Base-by-base conservation (phyloP, 495 filamentous ascomycete genomes). In the Neurospora sp. region DNA sequence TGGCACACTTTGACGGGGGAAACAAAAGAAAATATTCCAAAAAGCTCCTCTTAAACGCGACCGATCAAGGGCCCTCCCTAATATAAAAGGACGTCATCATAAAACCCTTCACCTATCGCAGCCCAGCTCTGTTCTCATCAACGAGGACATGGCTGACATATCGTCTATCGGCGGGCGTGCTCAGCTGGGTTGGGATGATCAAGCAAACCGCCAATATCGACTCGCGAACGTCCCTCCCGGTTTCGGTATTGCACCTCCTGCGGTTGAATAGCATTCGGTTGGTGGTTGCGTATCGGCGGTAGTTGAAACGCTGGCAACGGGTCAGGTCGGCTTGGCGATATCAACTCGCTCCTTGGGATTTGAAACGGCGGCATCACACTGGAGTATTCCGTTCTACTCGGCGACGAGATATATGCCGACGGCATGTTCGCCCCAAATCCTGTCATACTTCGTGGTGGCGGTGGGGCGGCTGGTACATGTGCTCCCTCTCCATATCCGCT, bases 161-260 rank as follows among this genome's bases (percentile, higher is more conserved):
- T 31, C 5, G 54, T 35, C 54, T 66, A 66, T 37, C 8, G 54
- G 54, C 54, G 12, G 54, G 54, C 14, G 27, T 66, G 54, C 23
- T 66, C 54, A 35, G 27, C 75, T 35, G 79, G 81, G 11, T 79
- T 79, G 2, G 82, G 80, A 59, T 83, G 84, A 39, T 87, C 85
- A 46, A 89, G 82, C 42, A 89, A 79, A 39, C 86, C 87, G 35
- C 85, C 84, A 73, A 89, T 89, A 73, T 87, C 87, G 39, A 89
- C 83, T 14, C 86, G 82, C 59, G 82, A 78, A 38, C 85, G 81
- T 62, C 87, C 85, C 70, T 86, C 85, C 76, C 83, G 84, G 27
- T 73, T 39, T 14, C 77, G 73, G 72, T 84, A 84, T 66, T 77
- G 39, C 23, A 70, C 71, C 27, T 74, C 62, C 39, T 73, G 71